phyloP scores from a whole-genome alignment of 305 asterid species.

The Fraxinus xanthoxyloides region DNA sequence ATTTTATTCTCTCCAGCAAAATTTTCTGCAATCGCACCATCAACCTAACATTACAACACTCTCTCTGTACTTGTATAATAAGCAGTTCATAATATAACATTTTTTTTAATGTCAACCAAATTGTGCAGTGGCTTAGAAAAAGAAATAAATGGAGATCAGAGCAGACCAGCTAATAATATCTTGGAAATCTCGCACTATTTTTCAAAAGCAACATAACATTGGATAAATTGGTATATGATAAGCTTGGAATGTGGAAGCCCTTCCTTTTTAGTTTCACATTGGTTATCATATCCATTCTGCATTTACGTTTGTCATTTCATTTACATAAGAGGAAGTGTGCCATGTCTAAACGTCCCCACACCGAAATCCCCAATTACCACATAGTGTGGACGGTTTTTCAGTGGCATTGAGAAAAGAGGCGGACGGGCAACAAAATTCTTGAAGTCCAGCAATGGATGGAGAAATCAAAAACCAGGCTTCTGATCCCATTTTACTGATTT shows the following conservation, averaged over 20 bases:
- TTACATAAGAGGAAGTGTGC: background rate
- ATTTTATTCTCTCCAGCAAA: background rate
- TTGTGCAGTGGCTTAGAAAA: background rate
- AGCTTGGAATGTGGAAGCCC: background rate
- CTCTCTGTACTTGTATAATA: background rate
- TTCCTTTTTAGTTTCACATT: background rate
- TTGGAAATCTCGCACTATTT: background rate
- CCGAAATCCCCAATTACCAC: background rate
- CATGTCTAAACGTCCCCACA: background rate
- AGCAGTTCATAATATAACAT: background rate
- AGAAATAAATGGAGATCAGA: background rate
- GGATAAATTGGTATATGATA: background rate
- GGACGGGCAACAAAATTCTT: background rate
- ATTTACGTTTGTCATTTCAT: background rate
- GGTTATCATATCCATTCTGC: background rate
- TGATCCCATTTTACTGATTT: background rate
- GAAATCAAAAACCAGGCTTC: conserved; percentile 1
- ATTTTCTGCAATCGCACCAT: background rate
- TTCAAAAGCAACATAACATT: background rate
- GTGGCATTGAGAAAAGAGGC: background rate
- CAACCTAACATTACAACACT: background rate
- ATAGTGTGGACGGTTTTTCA: background rate
- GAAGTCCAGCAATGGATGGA: background rate
- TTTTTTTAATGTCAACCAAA: background rate
- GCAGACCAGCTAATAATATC: background rate